phyloP scores from a whole-genome alignment of 768 basidiomycete genomes.

The Boletus subcaerulescens region DNA sequence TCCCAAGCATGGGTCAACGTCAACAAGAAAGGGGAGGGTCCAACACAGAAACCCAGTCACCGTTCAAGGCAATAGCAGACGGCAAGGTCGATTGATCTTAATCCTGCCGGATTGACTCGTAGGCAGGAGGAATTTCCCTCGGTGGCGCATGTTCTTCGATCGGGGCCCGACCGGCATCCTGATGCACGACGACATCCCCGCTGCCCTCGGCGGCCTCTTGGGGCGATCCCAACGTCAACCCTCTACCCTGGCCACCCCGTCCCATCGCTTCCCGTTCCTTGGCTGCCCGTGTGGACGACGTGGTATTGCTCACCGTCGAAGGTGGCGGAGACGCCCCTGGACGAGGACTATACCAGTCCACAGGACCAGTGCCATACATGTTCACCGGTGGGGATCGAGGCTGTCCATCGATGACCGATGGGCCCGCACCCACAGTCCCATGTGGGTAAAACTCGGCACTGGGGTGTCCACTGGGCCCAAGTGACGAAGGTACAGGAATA shows the following conservation, averaged over 20 bases:
- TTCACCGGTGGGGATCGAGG: conserved; percentile 1
- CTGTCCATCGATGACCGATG: conserved; percentile 5
- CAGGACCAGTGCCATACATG: conserved; percentile 12
- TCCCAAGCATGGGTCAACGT: background rate
- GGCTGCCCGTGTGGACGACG: conserved; percentile 9
- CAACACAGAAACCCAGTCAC: background rate
- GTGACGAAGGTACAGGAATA: background rate
- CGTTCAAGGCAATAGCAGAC: background rate
- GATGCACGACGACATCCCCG: conserved; percentile 26
- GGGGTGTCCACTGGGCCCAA: background rate
- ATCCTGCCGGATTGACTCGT: conserved; percentile 26
- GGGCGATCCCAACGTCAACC: conserved; percentile 21
- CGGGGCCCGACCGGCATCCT: conserved; percentile 26
- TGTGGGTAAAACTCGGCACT: conserved; percentile 11
- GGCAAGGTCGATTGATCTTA: too few relatives aligned
- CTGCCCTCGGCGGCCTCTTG: conserved; percentile 20
- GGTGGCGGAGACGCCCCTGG: conserved; percentile 21
- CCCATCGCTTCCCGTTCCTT: conserved; percentile 27
- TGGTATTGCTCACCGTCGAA: conserved; percentile 17
- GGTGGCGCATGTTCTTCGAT: conserved; percentile 15
- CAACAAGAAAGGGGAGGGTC: background rate
- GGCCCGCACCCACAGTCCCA: background rate
- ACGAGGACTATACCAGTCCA: conserved; percentile 20
- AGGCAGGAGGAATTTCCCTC: conserved; percentile 28
- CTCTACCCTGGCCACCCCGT: conserved; percentile 13